A percentile compares a stretch with the other conserved stretches of the same genome.
Evolutionary conservation across 257 asterid genomes (phyloP).

Genomic region (Phtheirospermum japonicum): DNA sequence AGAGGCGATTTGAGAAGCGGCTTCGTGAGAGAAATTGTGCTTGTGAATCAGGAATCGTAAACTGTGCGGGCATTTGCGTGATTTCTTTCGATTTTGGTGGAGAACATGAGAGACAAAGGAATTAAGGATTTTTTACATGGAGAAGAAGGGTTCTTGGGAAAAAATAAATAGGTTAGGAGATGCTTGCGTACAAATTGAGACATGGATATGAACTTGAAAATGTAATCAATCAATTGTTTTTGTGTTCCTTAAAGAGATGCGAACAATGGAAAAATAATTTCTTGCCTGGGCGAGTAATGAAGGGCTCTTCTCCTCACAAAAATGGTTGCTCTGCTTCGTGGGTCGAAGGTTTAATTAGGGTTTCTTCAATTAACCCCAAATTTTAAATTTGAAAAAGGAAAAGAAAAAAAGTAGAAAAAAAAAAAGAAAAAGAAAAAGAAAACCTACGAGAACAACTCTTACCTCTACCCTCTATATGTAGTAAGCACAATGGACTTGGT

Average conservation of each 20-base stretch:
- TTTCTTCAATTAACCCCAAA: too few species aligned
- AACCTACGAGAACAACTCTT: too few species aligned
- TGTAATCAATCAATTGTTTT: background rate
- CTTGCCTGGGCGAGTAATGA: background rate
- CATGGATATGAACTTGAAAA: background rate
- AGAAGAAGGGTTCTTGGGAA: background rate
- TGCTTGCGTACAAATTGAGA: constrained; percentile 7
- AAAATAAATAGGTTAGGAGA: background rate
- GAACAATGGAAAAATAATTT: background rate
- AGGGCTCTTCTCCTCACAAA: background rate
- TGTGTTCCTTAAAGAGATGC: background rate
- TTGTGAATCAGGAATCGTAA: constrained; percentile 9
- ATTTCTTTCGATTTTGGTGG: background rate
- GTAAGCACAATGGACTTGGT: too few species aligned
- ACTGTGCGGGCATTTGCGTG: background rate
- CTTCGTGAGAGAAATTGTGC: constrained; percentile 26
- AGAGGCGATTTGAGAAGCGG: constrained; percentile 19
- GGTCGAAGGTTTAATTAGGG: too few species aligned
- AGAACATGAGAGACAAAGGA: background rate
- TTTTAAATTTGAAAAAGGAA: too few species aligned
- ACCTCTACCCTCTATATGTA: too few species aligned
- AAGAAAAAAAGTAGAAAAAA: too few species aligned
- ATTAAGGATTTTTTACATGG: background rate
- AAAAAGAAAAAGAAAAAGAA: too few species aligned
- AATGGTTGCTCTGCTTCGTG: background rate